These are phyloP conservation scores for Blastomyces parvus DNA, from an alignment of 2,329 filamentous ascomycete genomes.

Conservation along the genomic window DNA sequence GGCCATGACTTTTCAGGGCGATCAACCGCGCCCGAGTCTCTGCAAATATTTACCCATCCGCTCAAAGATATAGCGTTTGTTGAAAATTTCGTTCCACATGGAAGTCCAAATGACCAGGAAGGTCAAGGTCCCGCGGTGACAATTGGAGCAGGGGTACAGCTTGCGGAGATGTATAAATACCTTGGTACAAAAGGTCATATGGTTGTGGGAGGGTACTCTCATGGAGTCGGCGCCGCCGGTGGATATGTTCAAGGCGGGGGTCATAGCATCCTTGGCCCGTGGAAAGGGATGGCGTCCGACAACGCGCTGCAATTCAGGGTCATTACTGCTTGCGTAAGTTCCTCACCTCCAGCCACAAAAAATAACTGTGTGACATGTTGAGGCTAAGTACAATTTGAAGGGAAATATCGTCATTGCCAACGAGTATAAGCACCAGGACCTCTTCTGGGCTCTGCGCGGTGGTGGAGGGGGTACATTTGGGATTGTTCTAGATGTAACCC, in stretches of 20 bases:
- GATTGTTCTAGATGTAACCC: slow-evolving; percentile 47
- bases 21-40: slow-evolving; percentile 49
- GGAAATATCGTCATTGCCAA: slow-evolving; percentile 43
- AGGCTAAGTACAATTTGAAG: slow-evolving; percentile 9
- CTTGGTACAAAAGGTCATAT: slow-evolving; percentile 39
- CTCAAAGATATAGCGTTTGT: slow-evolving; percentile 29
- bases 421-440: slow-evolving; percentile 41
- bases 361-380: not conserved
- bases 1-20: slow-evolving; percentile 48
- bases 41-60: slow-evolving; percentile 27
- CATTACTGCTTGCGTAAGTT: slow-evolving; percentile 42
- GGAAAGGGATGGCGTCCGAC: slow-evolving; percentile 51
- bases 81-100: slow-evolving; percentile 33
- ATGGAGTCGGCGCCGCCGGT: slow-evolving; percentile 49
- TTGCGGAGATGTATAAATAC: slow-evolving; percentile 40
- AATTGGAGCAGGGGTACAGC: slow-evolving; percentile 47
- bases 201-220: slow-evolving; percentile 47
- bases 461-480: slow-evolving; percentile 52
- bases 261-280: slow-evolving; percentile 44
- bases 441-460: slow-evolving; percentile 55
- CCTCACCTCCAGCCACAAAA: slow-evolving; percentile 34
- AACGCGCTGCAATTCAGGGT: slow-evolving; percentile 49
- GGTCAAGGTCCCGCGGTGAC: slow-evolving; percentile 41
- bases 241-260: slow-evolving; percentile 55
- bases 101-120: slow-evolving; percentile 27